Percentiles rank a stretch among this genome's conserved stretches.
These are phyloP conservation scores for Prunella vulgaris DNA, from an alignment of 257 asterid genomes.

Conservation along the genomic window DNA sequence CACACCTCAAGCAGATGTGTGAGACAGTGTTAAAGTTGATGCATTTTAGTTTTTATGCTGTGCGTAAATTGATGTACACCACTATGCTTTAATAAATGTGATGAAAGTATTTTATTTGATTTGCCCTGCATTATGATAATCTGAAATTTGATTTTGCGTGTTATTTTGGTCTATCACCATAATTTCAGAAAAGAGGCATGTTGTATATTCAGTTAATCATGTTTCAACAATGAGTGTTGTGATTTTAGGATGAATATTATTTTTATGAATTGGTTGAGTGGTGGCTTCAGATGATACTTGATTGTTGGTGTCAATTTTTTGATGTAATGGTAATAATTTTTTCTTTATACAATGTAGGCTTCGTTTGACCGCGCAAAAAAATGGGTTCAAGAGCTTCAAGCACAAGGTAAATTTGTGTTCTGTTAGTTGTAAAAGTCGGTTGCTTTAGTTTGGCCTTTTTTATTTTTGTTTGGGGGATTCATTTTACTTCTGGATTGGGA, in stretches of 20 bases:
- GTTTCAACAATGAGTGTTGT: background rate
- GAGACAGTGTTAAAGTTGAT: background rate
- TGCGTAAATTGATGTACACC: background rate
- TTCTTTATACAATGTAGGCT: slow-evolving; percentile 36
- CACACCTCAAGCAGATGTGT: background rate
- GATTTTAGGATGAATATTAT: background rate
- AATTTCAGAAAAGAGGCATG: background rate
- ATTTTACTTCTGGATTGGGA: background rate
- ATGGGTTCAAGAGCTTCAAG: slow-evolving; percentile 91
- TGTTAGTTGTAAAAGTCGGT: background rate
- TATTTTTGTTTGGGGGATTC: background rate
- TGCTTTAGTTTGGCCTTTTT: slow-evolving; percentile 3
- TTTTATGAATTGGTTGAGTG: background rate
- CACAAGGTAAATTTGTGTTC: slow-evolving; percentile 56
- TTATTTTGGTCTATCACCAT: background rate
- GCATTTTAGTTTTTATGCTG: background rate
- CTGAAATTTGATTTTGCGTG: background rate
- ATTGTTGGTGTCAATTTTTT: slow-evolving; percentile 6
- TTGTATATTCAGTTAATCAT: background rate
- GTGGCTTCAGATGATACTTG: background rate
- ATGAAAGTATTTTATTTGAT: background rate
- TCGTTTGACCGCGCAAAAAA: slow-evolving; percentile 84
- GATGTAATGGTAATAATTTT: background rate
- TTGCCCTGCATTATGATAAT: background rate
- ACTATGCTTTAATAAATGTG: background rate